Conservation (phyloP, 2,329 filamentous ascomycete species). For the Metarhizium humberi region DNA sequence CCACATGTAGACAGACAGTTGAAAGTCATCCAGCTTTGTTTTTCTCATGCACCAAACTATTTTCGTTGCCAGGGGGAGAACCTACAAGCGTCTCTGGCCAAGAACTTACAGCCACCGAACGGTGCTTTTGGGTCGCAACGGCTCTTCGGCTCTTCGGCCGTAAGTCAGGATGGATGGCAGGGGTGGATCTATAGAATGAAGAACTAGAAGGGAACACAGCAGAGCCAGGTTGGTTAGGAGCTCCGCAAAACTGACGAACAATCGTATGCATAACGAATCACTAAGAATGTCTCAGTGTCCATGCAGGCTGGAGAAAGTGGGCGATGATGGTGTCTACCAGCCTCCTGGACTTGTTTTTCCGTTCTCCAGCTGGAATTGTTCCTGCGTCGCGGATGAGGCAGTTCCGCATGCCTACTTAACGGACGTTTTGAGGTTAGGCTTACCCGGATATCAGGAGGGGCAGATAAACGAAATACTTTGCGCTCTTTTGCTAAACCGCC, state of each 20-base stretch:
- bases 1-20: background rate
- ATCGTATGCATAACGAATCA: slow-evolving; percentile 1
- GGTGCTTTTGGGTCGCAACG: background rate
- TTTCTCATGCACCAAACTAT: background rate
- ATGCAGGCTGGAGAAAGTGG: slow-evolving; percentile 1
- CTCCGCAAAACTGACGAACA: background rate
- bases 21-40: background rate
- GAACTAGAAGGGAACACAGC: background rate
- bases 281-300: slow-evolving; percentile 4
- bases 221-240: background rate
- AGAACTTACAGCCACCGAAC: background rate
- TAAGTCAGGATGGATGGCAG: background rate
- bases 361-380: too few relatives aligned
- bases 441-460: too few relatives aligned
- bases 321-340: background rate
- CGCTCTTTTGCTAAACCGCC: too few relatives aligned
- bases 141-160: background rate
- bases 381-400: too few relatives aligned
- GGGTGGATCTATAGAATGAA: background rate
- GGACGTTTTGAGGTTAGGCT: too few relatives aligned
- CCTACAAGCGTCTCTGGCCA: background rate
- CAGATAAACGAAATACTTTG: too few relatives aligned
- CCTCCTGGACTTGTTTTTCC: background rate
- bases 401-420: too few relatives aligned
- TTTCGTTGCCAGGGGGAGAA: background rate